Conservation (phyloP, 2,329 filamentous ascomycete species). For the Aureobasidium sp. region DNA sequence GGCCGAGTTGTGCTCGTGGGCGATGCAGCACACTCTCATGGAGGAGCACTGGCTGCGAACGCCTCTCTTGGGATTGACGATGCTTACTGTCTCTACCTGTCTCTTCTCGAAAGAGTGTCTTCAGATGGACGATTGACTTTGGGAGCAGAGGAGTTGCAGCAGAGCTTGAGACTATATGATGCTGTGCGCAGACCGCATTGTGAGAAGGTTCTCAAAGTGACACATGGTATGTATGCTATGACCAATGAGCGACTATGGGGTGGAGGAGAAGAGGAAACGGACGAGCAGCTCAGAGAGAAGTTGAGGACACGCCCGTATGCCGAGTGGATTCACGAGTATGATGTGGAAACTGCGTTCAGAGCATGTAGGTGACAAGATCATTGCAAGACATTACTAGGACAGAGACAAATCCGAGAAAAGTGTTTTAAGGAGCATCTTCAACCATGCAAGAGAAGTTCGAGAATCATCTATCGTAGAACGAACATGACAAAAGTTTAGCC, state of each 20-base stretch:
- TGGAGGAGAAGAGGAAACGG: constrained; percentile 16
- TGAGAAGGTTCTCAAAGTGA: constrained; percentile 21
- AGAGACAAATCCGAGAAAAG: too few relatives aligned
- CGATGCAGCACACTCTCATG: constrained; percentile 33
- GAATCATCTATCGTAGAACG: too few relatives aligned
- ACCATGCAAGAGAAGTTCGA: too few relatives aligned
- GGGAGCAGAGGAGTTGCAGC: not conserved
- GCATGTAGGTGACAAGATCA: not conserved
- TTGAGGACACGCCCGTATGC: constrained; percentile 17
- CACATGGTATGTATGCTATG: constrained; percentile 19
- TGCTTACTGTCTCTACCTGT: constrained; percentile 20
- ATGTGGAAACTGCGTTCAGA: constrained; percentile 16
- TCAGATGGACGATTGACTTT: not conserved
- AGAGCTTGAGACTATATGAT: constrained; percentile 28
- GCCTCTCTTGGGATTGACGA: constrained; percentile 33
- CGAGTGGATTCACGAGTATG: constrained; percentile 24
- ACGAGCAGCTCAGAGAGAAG: constrained; percentile 19
- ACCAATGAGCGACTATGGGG: constrained; percentile 15
- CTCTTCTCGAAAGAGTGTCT: not conserved
- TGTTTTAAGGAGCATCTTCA: too few relatives aligned
- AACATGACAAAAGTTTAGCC: not conserved
- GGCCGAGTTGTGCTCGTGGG: constrained; percentile 27
- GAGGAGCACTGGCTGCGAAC: constrained; percentile 31
- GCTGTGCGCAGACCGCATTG: constrained; percentile 27
- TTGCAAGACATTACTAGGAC: too few relatives aligned